These are phyloP conservation scores for Tricladium varicosporioides DNA, from an alignment of 2,329 filamentous ascomycete species.

Conservation along the genomic window DNA sequence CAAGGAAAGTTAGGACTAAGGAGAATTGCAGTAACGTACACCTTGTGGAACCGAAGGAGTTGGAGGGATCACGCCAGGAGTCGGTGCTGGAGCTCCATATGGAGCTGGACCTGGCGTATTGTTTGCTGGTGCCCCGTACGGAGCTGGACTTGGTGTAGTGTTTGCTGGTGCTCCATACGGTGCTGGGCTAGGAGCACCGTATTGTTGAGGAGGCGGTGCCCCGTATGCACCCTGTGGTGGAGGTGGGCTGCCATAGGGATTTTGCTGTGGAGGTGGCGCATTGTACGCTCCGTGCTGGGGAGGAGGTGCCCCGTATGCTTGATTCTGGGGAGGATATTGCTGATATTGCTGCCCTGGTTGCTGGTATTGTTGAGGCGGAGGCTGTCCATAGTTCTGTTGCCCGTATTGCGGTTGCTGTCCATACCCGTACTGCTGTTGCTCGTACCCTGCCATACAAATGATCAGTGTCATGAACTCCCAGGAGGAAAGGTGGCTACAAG, in stretches of 20 bases:
- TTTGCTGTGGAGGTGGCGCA: not conserved
- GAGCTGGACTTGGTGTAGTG: too few relatives aligned
- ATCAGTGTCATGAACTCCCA: too few relatives aligned
- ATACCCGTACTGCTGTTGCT: conserved; percentile 2
- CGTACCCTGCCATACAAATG: not conserved
- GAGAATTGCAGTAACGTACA: too few relatives aligned
- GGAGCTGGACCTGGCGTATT: too few relatives aligned
- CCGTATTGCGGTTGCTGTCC: conserved; percentile 16
- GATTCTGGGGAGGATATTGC: conserved; percentile 2
- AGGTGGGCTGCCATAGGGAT: not conserved
- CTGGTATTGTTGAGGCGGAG: not conserved
- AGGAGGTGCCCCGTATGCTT: conserved; percentile 10
- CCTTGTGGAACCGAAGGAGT: too few relatives aligned
- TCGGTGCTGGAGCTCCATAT: too few relatives aligned
- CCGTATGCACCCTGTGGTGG: conserved; percentile 14
- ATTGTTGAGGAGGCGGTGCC: conserved; percentile 11
- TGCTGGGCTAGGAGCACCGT: conserved; percentile 23
- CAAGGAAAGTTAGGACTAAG: too few relatives aligned
- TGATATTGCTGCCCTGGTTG: not conserved
- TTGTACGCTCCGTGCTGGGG: too few relatives aligned
- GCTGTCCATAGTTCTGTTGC: conserved; percentile 6
- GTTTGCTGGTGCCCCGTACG: too few relatives aligned
- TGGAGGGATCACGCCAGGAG: too few relatives aligned
- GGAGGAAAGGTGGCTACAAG: too few relatives aligned
- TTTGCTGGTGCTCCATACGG: too few relatives aligned